These are phyloP conservation scores for Dactylis glomerata DNA, from an alignment of 176 grass and related monocot genomes.

Conservation along the genomic window DNA sequence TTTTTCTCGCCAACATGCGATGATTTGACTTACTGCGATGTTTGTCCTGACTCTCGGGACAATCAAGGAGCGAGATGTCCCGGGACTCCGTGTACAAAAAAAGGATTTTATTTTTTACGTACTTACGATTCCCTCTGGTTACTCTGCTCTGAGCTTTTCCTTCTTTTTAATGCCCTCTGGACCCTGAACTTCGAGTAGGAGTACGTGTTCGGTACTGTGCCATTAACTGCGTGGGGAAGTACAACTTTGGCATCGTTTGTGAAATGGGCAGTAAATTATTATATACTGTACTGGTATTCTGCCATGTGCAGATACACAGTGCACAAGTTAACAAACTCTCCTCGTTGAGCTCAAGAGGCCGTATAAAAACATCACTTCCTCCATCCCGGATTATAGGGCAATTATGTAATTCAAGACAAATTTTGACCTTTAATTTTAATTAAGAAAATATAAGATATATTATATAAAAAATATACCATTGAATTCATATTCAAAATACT, in stretches of 20 bases:
- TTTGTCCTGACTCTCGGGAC: not conserved
- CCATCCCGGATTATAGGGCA: no score
- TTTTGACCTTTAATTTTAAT: no score
- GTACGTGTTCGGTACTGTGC: not conserved
- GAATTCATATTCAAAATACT: no score
- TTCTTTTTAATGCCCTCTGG: not conserved
- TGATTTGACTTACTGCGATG: not conserved
- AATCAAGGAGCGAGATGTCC: not conserved
- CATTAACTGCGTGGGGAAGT: not conserved
- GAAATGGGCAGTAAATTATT: not conserved
- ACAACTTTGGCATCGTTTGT: not conserved
- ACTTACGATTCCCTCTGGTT: not conserved
- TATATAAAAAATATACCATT: no score
- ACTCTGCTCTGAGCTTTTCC: not conserved
- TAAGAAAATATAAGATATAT: no score
- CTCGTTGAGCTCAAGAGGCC: not conserved
- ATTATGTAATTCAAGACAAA: no score
- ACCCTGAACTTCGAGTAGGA: not conserved
- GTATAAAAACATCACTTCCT: no score
- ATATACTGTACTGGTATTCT: not conserved
- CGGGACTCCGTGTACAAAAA: not conserved
- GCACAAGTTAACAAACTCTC: slow-evolving; percentile 29
- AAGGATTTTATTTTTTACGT: not conserved
- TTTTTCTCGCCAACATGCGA: not conserved
- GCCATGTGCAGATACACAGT: not conserved